These are phyloP conservation scores for Dioszegia aurantiaca DNA, from an alignment of 768 basidiomycete species.

Conservation along the genomic window DNA sequence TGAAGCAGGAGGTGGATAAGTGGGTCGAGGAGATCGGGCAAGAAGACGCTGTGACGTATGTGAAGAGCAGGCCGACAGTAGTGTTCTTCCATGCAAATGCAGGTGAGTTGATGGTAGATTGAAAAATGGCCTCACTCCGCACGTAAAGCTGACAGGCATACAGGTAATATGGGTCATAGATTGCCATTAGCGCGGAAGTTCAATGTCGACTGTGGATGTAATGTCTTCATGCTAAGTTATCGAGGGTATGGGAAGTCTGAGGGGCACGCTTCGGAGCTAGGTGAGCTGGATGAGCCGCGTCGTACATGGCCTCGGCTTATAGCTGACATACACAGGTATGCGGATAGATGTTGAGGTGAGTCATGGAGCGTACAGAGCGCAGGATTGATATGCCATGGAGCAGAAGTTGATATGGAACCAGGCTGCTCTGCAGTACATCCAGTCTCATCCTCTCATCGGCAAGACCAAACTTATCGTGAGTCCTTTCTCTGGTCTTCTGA, in stretches of 20 bases:
- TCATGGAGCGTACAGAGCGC: no score
- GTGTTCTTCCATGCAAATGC: slow-evolving; percentile 85
- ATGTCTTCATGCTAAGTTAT: slow-evolving; percentile 91
- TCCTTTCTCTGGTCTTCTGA: not conserved
- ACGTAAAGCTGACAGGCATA: slow-evolving; percentile 7
- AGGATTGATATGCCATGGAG: no score
- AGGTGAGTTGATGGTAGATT: slow-evolving; percentile 47
- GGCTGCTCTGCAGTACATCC: slow-evolving; percentile 67
- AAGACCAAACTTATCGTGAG: slow-evolving; percentile 65
- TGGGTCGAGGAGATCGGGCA: slow-evolving; percentile 53
- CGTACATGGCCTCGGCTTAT: no score
- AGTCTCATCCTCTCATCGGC: slow-evolving; percentile 63
- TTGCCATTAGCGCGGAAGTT: slow-evolving; percentile 83
- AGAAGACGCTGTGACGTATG: slow-evolving; percentile 55
- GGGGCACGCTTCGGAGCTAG: slow-evolving; percentile 79
- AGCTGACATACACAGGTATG: slow-evolving; percentile 58
- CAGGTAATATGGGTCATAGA: slow-evolving; percentile 67
- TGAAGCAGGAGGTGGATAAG: slow-evolving; percentile 34
- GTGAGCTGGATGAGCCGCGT: no score
- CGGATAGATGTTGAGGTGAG: slow-evolving; percentile 79
- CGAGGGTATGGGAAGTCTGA: slow-evolving; percentile 89
- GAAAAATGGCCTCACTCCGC: no score
- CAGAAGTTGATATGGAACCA: slow-evolving; percentile 29
- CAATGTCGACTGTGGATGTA: slow-evolving; percentile 77
- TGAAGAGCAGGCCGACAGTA: slow-evolving; percentile 67